Conservation (phyloP, 352 stramenopile genomes). For the Pythium dissotocum region DNA sequence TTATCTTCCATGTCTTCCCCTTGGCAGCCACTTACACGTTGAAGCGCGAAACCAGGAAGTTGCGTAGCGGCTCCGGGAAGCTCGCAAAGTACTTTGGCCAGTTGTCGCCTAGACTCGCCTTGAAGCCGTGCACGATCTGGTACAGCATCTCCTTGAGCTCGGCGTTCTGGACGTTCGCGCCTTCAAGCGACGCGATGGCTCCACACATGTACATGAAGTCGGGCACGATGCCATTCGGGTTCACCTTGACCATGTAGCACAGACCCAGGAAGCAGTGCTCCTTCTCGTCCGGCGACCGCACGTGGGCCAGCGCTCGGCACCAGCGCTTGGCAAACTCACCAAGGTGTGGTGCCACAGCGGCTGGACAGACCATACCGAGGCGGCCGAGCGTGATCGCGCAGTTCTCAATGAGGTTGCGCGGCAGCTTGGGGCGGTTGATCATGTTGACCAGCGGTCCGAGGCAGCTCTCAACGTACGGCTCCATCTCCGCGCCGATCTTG, state of each 20-base stretch:
- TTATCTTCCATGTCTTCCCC: neutral
- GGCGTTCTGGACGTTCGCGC: conserved; percentile 69
- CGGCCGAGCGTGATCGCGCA: conserved; percentile 90
- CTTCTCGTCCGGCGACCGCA: conserved; percentile 85
- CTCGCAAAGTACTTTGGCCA: conserved; percentile 85
- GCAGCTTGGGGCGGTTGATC: conserved; percentile 87
- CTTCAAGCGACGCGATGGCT: conserved; percentile 85
- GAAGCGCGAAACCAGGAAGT: conserved; percentile 82
- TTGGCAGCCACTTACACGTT: conserved; percentile 52
- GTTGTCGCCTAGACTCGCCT: conserved; percentile 84
- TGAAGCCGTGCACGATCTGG: conserved; percentile 89
- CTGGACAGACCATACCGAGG: conserved; percentile 86
- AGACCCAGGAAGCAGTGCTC: conserved; percentile 89
- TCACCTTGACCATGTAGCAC: conserved; percentile 91
- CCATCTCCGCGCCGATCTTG: conserved; percentile 81
- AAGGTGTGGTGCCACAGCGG: conserved; percentile 75
- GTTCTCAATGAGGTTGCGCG: conserved; percentile 89
- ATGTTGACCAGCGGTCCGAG: conserved; percentile 77
- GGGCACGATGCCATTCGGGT: conserved; percentile 84
- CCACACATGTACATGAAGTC: conserved; percentile 92
- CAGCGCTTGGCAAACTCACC: conserved; percentile 88
- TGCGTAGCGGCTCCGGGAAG: conserved; percentile 78
- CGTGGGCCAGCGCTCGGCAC: conserved; percentile 84
- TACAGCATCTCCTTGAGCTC: conserved; percentile 87
- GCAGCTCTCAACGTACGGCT: conserved; percentile 76